Evolutionary conservation across 148 eudicot species (phyloP), one percentile per base, ranked within the genome.

Genomic region (Vaccinium darrowii): DNA sequence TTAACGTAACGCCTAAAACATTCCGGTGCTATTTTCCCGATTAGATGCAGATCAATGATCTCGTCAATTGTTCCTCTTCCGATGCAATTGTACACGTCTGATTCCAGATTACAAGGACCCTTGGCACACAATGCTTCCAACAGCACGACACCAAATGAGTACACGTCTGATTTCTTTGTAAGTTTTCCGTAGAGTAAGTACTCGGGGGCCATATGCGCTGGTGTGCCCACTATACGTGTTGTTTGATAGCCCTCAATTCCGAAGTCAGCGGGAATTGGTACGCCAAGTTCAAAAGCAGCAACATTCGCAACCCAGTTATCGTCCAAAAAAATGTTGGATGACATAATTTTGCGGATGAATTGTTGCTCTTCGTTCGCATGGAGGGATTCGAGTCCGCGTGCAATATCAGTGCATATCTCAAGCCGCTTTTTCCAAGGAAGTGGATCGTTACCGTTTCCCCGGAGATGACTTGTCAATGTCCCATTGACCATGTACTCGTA

Each of bases 21-120:
- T 6, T 21, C 23, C 1, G 65, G 65, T 6, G 65, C 65, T 1
- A 60, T 60, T 60, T 16, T 72, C 0, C 78, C 78, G 1, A 7
- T 56, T 1, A 79, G 69, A 19, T 52, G 12, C 11, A 69, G 80
- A 15, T 85, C 87, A 58, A 85, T 81, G 14, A 81, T 16, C 16
- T 27, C 7, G 19, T 72, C 43, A 9, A 60, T 60, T 1, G 3
- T 16, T 60, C 65, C 65, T 7, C 7, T 6, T 60, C 0, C 10
- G 23, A 60, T 60, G 65, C 65, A 58, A 0, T 0, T 0, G 63
- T 1, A 30, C 5, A 39, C 43, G 4, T 39, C 5, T 0, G 23
- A 60, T 1, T 30, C 21, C 19, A 58, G 43, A 39, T 2, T 39
- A 39, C 5, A 39, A 54, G 58, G 16, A 0, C 0, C 21, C 65